These are phyloP conservation scores for Rhizopogon vinicolor DNA, from an alignment of 768 basidiomycete genomes.

Conservation along the genomic window DNA sequence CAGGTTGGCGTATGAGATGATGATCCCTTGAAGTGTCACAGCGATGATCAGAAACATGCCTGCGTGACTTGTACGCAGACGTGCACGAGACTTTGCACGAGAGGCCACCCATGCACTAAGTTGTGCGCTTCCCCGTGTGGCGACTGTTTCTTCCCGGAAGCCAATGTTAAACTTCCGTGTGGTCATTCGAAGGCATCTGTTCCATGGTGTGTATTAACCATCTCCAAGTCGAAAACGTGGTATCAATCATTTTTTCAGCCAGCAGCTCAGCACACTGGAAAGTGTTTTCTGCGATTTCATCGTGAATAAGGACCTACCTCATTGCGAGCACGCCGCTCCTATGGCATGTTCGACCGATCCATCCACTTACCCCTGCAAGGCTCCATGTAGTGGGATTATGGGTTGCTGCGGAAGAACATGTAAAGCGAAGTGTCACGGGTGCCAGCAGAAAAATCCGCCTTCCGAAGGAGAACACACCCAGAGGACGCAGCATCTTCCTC, in stretches of 20 bases:
- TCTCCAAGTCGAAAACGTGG: not conserved
- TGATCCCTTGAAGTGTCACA: constrained; percentile 45
- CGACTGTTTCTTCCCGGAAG: constrained; percentile 43
- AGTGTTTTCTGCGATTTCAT: constrained; percentile 37
- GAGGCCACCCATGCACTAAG: constrained; percentile 54
- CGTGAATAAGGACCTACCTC: constrained; percentile 40
- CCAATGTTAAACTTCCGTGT: constrained; percentile 49
- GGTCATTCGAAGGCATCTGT: constrained; percentile 43
- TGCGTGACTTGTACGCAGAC: constrained; percentile 40
- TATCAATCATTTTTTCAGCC: constrained; percentile 26
- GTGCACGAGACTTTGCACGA: constrained; percentile 49
- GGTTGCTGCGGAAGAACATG: constrained; percentile 52
- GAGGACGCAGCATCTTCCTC: constrained; percentile 35
- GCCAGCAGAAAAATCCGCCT: constrained; percentile 29
- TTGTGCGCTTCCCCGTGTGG: constrained; percentile 51
- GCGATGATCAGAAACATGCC: constrained; percentile 52
- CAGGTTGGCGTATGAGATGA: not conserved
- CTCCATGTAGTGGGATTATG: constrained; percentile 40
- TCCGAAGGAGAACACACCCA: not conserved
- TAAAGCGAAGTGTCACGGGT: constrained; percentile 41
- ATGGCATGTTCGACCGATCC: constrained; percentile 48
- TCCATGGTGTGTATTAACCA: constrained; percentile 39
- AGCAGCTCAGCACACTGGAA: constrained; percentile 39
- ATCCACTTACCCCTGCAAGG: constrained; percentile 32
- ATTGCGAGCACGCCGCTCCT: constrained; percentile 48